Evolutionary conservation across 345 rosid genomes (phyloP).

Genomic region (Hibiscus tridactylites): DNA sequence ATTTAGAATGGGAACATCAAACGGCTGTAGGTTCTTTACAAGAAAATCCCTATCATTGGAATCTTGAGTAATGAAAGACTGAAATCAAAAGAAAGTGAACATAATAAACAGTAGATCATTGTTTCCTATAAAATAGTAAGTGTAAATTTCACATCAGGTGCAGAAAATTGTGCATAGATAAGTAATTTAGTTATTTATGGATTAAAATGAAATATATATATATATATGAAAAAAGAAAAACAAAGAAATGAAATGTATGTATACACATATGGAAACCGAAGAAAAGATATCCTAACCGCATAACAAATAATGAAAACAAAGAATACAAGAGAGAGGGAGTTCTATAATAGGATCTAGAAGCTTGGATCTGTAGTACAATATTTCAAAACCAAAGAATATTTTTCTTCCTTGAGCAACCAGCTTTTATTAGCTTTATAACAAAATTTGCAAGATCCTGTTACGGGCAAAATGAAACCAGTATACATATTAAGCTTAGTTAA

Average conservation of each 20-base stretch:
- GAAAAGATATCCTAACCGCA: background rate
- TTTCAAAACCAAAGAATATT: background rate
- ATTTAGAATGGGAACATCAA: conserved; percentile 80
- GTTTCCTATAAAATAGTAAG: background rate
- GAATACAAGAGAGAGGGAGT: background rate
- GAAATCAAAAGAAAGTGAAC: conserved; percentile 18
- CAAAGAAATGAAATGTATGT: too few relatives aligned
- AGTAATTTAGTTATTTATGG: background rate
- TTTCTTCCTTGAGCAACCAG: background rate
- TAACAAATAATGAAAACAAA: background rate
- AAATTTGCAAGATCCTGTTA: background rate
- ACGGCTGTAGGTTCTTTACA: conserved; percentile 54
- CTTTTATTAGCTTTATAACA: background rate
- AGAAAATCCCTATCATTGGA: conserved; percentile 70
- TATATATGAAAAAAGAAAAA: too few relatives aligned
- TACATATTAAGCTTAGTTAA: background rate
- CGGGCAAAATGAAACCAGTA: background rate
- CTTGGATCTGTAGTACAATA: background rate
- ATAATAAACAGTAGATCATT: background rate
- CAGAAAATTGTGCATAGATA: background rate
- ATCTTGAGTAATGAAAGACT: conserved; percentile 91
- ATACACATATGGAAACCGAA: background rate
- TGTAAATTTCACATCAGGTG: background rate
- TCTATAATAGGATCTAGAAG: background rate
- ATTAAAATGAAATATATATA: background rate